Base-by-base conservation (phyloP, 108 stramenopile genomes). In the Conticribra guillardii region DNA sequence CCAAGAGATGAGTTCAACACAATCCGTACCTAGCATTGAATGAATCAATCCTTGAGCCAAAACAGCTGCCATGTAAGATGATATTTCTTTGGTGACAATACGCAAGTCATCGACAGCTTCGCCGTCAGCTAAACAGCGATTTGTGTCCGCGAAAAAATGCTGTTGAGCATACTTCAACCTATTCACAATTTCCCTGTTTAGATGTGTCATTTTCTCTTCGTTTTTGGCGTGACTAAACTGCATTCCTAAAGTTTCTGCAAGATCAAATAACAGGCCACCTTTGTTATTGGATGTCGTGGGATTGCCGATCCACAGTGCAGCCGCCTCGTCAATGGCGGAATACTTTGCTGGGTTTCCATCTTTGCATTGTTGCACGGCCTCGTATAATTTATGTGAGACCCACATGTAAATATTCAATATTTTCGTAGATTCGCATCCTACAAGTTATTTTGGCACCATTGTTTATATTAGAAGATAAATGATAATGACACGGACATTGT, bases 401-500 rank as follows among this genome's bases (percentile, higher is more conserved):
- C 84, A 85, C 90, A 91, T 90, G 90, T 90, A 94, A 22, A 94
- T 29, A 79, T 87, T 89, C 1, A 91, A 63, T 9, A 78, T 85
- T 49, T 23, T 17, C n/a, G 29, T 16, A 24, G 16, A 49, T 30
- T 26, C 30, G 16, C 32, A 62, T 11, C 75, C 24, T 29, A 74
- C 71, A 48, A 26, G 87, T 75, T 74, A 84, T 84, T 1, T 67
- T 79, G 47, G 79, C 79, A n/a, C n/a, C n/a, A n/a, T n/a, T n/a
- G n/a, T n/a, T n/a, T n/a, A n/a, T n/a, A n/a, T n/a, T n/a, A n/a
- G n/a, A 17, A 21, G 17, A 22, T n/a, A 48, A 15, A 59, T 28
- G 17, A 46, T 15, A 18, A 51, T 51, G 50, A 2, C 28, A 30
- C 17, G 5, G 11, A 22, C 21, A 37, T 54, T 46, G 15, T 54